phyloP scores from a whole-genome alignment of 768 basidiomycete species.

The Termitomyces sp. region DNA sequence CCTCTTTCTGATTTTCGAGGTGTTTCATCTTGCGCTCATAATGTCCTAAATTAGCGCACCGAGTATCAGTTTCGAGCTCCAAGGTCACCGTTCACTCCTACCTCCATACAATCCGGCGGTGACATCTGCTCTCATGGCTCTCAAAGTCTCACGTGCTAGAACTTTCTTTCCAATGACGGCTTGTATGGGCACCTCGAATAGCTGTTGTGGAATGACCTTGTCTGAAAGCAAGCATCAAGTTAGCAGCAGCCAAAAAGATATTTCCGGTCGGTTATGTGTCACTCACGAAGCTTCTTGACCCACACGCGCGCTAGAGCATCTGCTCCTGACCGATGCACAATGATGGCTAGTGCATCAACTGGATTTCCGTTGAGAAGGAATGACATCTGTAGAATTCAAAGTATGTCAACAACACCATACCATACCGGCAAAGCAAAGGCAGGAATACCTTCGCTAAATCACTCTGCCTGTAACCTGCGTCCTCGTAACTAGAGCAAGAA shows the following conservation, averaged over 20 bases:
- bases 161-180: conserved; percentile 85
- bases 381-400: conserved; percentile 54
- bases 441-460: conserved; percentile 71
- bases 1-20: conserved; percentile 87
- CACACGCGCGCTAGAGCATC: conserved; percentile 73
- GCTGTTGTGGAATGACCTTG: conserved; percentile 87
- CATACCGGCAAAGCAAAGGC: background rate
- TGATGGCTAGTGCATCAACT: conserved; percentile 89
- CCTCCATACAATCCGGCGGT: conserved; percentile 94
- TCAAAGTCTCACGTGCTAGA: conserved; percentile 85
- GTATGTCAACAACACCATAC: background rate
- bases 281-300: conserved; percentile 89
- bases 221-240: conserved; percentile 35
- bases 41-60: conserved; percentile 49
- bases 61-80: background rate
- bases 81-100: conserved; percentile 12
- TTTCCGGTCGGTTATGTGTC: background rate
- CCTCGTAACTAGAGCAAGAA: conserved; percentile 72
- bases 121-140: conserved; percentile 84
- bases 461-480: conserved; percentile 81
- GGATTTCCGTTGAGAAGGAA: conserved; percentile 86
- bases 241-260: background rate
- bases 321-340: conserved; percentile 80
- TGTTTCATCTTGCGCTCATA: conserved; percentile 92
- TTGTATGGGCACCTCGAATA: conserved; percentile 95